Conservation (phyloP, 768 basidiomycete species). For the Rhizopogon roseolus region DNA sequence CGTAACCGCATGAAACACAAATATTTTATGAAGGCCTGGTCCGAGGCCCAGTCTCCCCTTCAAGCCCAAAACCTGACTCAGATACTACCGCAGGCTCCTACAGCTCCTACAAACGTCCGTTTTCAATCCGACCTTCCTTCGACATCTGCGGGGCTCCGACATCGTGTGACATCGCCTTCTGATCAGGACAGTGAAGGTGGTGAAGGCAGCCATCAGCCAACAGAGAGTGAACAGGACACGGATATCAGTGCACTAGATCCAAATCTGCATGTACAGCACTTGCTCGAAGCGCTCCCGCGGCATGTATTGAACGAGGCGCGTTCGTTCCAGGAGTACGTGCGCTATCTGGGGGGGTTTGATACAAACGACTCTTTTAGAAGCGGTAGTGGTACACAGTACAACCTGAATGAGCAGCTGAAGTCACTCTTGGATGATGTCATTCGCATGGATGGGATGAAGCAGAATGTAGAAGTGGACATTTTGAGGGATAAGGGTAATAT, state of each 20-base stretch:
- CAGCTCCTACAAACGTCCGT: background rate
- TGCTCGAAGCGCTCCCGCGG: constrained; percentile 34
- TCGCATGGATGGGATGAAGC: constrained; percentile 25
- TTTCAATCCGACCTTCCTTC: background rate
- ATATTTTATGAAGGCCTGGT: constrained; percentile 9
- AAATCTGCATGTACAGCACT: constrained; percentile 16
- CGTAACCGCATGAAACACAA: constrained; percentile 21
- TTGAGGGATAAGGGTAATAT: constrained; percentile 38
- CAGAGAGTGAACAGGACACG: background rate
- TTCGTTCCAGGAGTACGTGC: constrained; percentile 38
- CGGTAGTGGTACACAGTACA: constrained; percentile 4
- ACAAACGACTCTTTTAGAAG: background rate
- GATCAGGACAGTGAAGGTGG: background rate
- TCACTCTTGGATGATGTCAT: constrained; percentile 38
- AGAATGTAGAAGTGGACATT: constrained; percentile 33
- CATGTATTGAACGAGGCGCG: constrained; percentile 33
- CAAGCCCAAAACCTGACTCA: constrained; percentile 1
- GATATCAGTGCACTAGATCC: background rate
- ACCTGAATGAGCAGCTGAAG: constrained; percentile 19
- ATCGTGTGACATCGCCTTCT: background rate
- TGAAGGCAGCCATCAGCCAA: background rate
- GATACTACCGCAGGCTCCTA: background rate
- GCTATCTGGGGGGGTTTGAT: constrained; percentile 18
- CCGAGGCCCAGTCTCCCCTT: background rate
- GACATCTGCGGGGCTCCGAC: background rate